A percentile compares a stretch with the other conserved stretches of the same genome.
Conservation (phyloP, 257 asterid species). For the Solanum habrochaites region DNA sequence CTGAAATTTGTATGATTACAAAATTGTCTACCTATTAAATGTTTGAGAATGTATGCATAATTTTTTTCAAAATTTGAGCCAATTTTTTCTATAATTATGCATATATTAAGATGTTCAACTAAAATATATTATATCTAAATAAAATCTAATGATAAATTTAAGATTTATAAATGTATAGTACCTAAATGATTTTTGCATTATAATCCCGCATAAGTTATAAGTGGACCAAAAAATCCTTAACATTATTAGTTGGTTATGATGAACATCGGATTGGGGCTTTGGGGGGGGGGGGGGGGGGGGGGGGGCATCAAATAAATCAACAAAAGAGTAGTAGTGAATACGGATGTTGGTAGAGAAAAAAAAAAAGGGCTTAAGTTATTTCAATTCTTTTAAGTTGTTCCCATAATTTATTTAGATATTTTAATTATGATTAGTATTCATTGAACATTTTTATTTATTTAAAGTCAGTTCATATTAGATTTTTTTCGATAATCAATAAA, state of each 20-base stretch:
- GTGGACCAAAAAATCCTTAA: background rate
- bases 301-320: background rate
- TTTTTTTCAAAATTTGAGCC: background rate
- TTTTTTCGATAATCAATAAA: no score
- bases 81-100: background rate
- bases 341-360: background rate
- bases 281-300: background rate
- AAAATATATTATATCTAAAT: no score
- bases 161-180: background rate
- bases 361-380: no score
- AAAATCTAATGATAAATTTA: background rate
- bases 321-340: background rate
- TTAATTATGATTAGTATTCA: no score
- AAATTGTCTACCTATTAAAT: background rate
- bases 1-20: background rate
- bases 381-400: no score
- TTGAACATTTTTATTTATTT: no score
- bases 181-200: background rate
- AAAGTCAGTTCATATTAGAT: no score
- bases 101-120: background rate
- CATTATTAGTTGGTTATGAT: background rate
- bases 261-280: background rate
- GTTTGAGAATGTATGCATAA: background rate
- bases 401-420: no score
- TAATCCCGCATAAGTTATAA: background rate